These are phyloP conservation scores for Thalassiosira pacifica DNA, from an alignment of 352 stramenopile species.

Conservation along the genomic window DNA sequence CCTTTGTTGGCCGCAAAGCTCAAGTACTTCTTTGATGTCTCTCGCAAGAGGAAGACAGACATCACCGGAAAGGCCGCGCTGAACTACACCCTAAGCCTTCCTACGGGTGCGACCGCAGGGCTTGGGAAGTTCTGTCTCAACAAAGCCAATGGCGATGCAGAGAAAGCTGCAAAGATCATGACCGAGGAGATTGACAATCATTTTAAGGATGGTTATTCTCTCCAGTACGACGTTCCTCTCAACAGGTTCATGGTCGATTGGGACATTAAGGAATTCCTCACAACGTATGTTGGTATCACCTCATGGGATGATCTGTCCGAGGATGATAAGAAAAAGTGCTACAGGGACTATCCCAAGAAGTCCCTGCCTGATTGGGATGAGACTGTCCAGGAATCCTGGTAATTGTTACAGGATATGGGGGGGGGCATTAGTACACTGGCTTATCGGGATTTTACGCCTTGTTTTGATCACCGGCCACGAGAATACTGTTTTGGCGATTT, in stretches of 20 bases:
- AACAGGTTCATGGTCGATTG: conserved; percentile 21
- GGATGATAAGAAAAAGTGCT: background rate
- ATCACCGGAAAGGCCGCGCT: no score
- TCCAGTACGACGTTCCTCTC: background rate
- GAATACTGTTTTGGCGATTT: no score
- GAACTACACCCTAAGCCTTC: no score
- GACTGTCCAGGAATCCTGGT: background rate
- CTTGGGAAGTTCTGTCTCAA: no score
- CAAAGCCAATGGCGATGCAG: no score
- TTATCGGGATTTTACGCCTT: no score
- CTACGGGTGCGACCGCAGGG: no score
- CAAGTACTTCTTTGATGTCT: no score
- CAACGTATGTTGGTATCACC: background rate
- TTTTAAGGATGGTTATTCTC: background rate
- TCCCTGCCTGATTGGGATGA: background rate
- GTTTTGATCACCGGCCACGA: no score
- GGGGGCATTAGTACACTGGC: no score
- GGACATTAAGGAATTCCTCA: conserved; percentile 14
- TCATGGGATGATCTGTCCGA: conserved; percentile 8
- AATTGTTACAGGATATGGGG: background rate
- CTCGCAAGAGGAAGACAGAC: no score
- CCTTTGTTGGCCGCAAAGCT: no score
- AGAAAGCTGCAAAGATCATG: background rate
- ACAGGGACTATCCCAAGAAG: background rate
- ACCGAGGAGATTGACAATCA: background rate